Conservation (phyloP, 371 early-diverging fungal genomes). For the Mortierella sp. region DNA sequence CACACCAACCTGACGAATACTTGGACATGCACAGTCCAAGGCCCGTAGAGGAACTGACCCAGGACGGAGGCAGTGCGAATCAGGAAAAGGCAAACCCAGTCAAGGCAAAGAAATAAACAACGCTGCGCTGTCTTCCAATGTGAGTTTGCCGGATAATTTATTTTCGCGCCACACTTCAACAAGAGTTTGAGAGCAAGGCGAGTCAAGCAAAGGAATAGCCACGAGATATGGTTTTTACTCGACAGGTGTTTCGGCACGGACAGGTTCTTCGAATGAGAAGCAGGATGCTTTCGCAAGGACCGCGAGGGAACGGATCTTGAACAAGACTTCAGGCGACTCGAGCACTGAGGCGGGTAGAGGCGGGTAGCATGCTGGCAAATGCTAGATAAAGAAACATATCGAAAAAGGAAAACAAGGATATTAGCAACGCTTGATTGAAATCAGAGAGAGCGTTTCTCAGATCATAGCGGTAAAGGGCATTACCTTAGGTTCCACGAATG, state of each 20-base stretch:
- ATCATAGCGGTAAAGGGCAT: neutral
- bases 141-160: neutral
- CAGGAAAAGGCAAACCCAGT: neutral
- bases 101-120: neutral
- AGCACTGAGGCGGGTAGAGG: conserved; percentile 50
- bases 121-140: too few species aligned
- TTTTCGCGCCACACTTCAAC: neutral
- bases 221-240: neutral
- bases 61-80: neutral
- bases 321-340: conserved; percentile 54
- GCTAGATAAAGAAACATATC: conserved; percentile 22
- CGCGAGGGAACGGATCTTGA: conserved; percentile 51
- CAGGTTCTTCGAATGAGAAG: conserved; percentile 44
- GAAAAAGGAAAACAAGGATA: neutral
- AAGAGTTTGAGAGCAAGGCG: neutral
- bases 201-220: neutral
- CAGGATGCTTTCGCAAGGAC: conserved; percentile 49
- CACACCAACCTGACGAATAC: conserved; percentile 28
- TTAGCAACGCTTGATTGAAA: neutral
- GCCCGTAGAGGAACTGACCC: neutral
- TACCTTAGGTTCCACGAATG: conserved; percentile 77
- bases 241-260: neutral
- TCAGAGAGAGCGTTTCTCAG: neutral
- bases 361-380: conserved; percentile 56
- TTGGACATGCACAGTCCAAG: conserved; percentile 24